Conservation (phyloP, 805 yeast genomes). For the Kluyveromyces wickerhamii region DNA sequence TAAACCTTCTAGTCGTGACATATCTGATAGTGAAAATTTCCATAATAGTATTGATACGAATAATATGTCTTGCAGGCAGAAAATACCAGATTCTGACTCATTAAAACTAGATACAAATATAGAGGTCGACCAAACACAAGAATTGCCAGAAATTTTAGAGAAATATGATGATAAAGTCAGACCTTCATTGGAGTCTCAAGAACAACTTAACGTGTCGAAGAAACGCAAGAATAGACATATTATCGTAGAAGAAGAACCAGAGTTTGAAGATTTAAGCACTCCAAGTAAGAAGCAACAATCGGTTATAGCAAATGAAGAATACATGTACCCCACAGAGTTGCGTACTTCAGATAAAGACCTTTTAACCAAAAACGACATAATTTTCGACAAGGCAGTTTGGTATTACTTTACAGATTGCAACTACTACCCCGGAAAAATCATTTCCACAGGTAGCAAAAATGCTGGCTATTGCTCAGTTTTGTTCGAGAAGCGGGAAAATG, state of each 20-base stretch:
- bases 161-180: not conserved
- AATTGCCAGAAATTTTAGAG: slow-evolving; percentile 3
- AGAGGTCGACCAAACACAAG: slow-evolving; percentile 3
- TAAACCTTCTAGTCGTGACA: slow-evolving; percentile 1
- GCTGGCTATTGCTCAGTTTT: slow-evolving; percentile 13
- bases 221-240: slow-evolving; percentile 1
- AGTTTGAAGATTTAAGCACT: not conserved
- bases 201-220: not conserved
- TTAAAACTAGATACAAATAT: not conserved
- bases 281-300: slow-evolving; percentile 6
- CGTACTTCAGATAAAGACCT: slow-evolving; percentile 9
- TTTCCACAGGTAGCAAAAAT: slow-evolving; percentile 16
- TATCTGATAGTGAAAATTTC: too few species aligned
- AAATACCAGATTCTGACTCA: too few species aligned
- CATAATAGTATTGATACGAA: too few species aligned
- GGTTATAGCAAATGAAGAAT: not conserved
- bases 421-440: slow-evolving; percentile 43
- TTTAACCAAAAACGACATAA: slow-evolving; percentile 25
- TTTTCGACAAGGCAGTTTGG: slow-evolving; percentile 41
- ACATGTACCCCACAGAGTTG: slow-evolving; percentile 6
- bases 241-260: slow-evolving; percentile 6
- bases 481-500: slow-evolving; percentile 17
- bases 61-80: too few species aligned
- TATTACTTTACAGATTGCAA: slow-evolving; percentile 35
- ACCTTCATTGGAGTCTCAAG: slow-evolving; percentile 1